phyloP scores from a whole-genome alignment of 1,284 basidiomycete species.

The Cutaneotrichosporon cyanovorans region DNA sequence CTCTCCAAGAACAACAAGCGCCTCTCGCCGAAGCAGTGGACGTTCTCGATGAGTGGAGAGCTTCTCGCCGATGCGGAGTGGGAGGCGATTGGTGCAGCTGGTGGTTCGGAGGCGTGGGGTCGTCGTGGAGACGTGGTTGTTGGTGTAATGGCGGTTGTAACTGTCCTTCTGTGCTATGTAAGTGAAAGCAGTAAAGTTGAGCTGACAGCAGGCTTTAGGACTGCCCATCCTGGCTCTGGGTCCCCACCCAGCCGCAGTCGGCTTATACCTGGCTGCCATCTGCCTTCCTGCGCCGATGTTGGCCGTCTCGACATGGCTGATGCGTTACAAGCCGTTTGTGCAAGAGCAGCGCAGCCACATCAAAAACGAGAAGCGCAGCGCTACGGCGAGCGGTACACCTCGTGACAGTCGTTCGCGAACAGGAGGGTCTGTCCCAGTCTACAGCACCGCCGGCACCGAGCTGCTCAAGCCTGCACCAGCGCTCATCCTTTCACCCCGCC shows the following conservation, averaged over 20 bases:
- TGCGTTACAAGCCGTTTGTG: slow-evolving; percentile 1
- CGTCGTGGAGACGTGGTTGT: slow-evolving; percentile 16
- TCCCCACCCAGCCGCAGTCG: slow-evolving; percentile 9
- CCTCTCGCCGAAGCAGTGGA: slow-evolving; percentile 4
- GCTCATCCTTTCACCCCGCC: slow-evolving; percentile 1
- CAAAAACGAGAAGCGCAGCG: too few species aligned
- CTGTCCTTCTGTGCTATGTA: slow-evolving; percentile 2
- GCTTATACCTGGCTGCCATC: slow-evolving; percentile 22
- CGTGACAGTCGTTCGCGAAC: slow-evolving; percentile 4
- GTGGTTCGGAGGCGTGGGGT: not conserved
- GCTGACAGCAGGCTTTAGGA: slow-evolving; percentile 10
- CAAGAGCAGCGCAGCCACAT: too few species aligned
- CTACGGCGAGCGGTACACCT: too few species aligned
- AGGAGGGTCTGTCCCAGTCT: slow-evolving; percentile 14
- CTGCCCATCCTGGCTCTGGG: slow-evolving; percentile 22
- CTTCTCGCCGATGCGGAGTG: slow-evolving; percentile 1
- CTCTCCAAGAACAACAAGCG: too few species aligned
- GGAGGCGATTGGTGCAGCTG: not conserved
- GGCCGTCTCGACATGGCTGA: not conserved
- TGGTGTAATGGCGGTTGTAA: slow-evolving; percentile 19
- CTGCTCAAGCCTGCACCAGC: not conserved
- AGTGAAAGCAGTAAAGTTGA: not conserved
- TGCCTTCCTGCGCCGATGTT: slow-evolving; percentile 26
- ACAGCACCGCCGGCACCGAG: slow-evolving; percentile 1
- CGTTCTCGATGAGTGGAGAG: not conserved